Base-by-base conservation (phyloP, 257 asterid species). In the Cinchona pubescens region DNA sequence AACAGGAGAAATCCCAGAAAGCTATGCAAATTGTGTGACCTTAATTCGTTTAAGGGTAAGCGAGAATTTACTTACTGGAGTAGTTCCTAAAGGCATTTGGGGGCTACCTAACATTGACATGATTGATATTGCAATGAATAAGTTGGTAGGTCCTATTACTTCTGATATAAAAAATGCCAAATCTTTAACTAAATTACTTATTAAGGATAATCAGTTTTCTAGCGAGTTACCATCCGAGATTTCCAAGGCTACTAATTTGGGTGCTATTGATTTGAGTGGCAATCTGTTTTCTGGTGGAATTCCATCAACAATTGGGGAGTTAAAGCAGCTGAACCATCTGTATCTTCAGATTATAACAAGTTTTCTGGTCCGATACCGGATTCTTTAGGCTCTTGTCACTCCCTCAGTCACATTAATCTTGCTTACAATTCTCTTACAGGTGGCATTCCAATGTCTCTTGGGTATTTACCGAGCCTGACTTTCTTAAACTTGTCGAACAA, bases 1-100 rank as follows among this genome's bases (percentile, higher is more conserved):
- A 75, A 89, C 96, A 0, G 98, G 98, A 1, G 87, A 68, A 74
- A 91, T 94, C 25, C 98, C 98, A 1, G 91, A 59, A 16, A 89
- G 29, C 25, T 94, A 94, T 64, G 89, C 82, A 5, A 84, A 58
- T 53, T 94, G 98, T 81, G 71, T 73, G 29, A 83, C 85, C 30
- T 42, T 94, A 62, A 65, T 69, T 0, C 93, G 98, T 9, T 72
- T 94, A 14, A 87, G 97, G 19, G 96, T 94, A 61, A 90, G 81
- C 80, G 76, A 79, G 7, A 94, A 94, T 74, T 64, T 73, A 71
- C 90, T 94, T 0, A 80, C 97, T 18, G 97, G 97, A 4, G 86
- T 19, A 4, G 86, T 94, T 69, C 98, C 97, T 19, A 67, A 67
- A 18, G 97, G 97, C 32, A 69, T 94, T 16, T 94, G 96, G 96